These are phyloP conservation scores for Colletotrichum cordylinicola DNA, from an alignment of 2,329 filamentous ascomycete genomes.

Conservation along the genomic window DNA sequence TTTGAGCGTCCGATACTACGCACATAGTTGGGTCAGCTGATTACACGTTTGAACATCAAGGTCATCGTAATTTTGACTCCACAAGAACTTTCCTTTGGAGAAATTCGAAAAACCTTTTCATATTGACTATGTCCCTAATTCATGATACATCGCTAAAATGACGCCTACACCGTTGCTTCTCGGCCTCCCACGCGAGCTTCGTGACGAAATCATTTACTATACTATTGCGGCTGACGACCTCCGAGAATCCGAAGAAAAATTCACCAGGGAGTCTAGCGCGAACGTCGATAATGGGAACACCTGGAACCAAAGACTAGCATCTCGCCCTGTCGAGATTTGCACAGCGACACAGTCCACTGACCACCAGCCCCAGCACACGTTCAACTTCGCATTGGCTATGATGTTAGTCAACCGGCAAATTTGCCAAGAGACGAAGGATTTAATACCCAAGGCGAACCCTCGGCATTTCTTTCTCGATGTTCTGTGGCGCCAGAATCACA, in stretches of 20 bases:
- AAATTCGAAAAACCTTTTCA: not conserved
- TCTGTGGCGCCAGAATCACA: not conserved
- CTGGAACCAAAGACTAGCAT: too few species aligned
- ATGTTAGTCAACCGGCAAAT: not conserved
- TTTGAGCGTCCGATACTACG: too few species aligned
- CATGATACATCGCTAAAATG: not conserved
- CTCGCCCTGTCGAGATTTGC: too few species aligned
- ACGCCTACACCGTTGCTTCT: not conserved
- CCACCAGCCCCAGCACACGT: not conserved
- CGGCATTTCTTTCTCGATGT: not conserved
- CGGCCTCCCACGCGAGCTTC: not conserved
- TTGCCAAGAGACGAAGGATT: not conserved
- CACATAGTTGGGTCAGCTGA: not conserved
- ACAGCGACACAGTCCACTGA: not conserved
- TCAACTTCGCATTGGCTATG: not conserved
- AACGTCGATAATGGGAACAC: too few species aligned
- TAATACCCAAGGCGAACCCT: not conserved
- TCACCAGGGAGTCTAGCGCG: too few species aligned
- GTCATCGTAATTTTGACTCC: too few species aligned
- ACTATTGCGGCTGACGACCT: not conserved
- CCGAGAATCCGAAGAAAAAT: not conserved
- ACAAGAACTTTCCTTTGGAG: not conserved
- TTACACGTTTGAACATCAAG: not conserved
- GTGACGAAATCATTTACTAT: not conserved
- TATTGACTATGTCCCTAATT: not conserved